Conservation (phyloP, 2,329 filamentous ascomycete genomes). For the Atkinsonella texensis region DNA sequence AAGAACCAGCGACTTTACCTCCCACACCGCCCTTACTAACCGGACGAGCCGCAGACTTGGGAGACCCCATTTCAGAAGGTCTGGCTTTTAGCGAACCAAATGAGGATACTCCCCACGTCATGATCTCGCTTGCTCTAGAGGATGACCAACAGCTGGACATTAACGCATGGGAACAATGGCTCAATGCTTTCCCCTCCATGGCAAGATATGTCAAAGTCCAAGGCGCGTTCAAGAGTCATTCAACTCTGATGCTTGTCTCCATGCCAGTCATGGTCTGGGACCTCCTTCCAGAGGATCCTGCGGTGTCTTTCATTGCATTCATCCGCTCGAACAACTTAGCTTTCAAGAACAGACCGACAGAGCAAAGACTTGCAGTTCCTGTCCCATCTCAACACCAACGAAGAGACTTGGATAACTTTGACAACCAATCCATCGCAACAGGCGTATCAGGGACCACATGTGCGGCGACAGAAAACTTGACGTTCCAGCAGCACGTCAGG, state of each 20-base stretch:
- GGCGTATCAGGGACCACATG: constrained; percentile 23
- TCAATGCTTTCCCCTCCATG: constrained; percentile 41
- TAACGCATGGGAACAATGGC: constrained; percentile 48
- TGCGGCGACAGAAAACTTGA: constrained; percentile 17
- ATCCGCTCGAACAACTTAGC: constrained; percentile 46
- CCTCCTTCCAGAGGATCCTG: constrained; percentile 43
- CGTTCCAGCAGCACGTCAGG: constrained; percentile 4
- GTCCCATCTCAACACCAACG: constrained; percentile 8
- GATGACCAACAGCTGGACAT: constrained; percentile 44
- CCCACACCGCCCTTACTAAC: constrained; percentile 10
- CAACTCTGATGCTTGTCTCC: constrained; percentile 44
- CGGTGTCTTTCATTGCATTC: constrained; percentile 46
- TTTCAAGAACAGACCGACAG: constrained; percentile 16
- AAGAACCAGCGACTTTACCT: constrained; percentile 15
- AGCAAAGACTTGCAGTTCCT: constrained; percentile 1
- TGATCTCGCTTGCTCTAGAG: constrained; percentile 48
- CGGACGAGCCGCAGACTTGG: constrained; percentile 16
- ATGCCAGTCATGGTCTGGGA: constrained; percentile 50
- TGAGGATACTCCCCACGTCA: constrained; percentile 45
- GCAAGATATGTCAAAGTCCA: constrained; percentile 50
- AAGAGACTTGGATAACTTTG: constrained; percentile 12
- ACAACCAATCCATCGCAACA: constrained; percentile 14
- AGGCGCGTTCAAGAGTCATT: constrained; percentile 49
- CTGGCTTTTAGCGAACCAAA: constrained; percentile 32
- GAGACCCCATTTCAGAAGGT: constrained; percentile 13